Conservation (phyloP, 129 eudicot genomes). For the Saposhnikovia divaricata region DNA sequence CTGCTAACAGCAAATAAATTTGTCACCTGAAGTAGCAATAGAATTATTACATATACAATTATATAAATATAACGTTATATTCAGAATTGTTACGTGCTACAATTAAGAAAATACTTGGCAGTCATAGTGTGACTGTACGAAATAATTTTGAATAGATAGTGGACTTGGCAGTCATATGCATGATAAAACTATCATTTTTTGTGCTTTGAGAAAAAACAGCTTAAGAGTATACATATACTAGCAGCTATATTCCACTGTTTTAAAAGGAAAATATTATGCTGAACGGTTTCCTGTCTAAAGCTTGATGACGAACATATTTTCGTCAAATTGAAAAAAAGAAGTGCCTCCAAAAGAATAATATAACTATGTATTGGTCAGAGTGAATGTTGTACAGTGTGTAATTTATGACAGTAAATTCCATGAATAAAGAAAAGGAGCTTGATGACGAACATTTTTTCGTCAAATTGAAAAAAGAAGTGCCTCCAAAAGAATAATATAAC, state of each 20-base stretch:
- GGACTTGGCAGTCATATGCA: neutral
- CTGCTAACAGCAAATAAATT: conserved; percentile 97
- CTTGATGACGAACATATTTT: too few relatives aligned
- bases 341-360: neutral
- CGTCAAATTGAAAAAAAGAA: neutral
- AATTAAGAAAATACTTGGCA: neutral
- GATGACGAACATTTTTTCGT: neutral
- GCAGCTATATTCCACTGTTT: neutral
- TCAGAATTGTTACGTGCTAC: neutral
- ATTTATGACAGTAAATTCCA: neutral
- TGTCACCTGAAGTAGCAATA: conserved; percentile 53
- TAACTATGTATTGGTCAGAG: neutral
- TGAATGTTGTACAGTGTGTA: neutral
- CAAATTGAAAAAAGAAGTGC: neutral
- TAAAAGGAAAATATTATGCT: neutral
- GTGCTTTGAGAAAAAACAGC: neutral
- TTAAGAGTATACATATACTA: neutral
- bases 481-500: neutral
- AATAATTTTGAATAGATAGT: neutral
- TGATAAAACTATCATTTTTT: neutral
- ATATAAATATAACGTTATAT: neutral
- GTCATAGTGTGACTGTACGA: neutral
- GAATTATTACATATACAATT: neutral
- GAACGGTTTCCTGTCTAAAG: neutral
- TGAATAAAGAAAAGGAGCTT: neutral